These are phyloP conservation scores for Mucor racemosus DNA, from an alignment of 371 early-diverging fungal genomes.

Conservation along the genomic window DNA sequence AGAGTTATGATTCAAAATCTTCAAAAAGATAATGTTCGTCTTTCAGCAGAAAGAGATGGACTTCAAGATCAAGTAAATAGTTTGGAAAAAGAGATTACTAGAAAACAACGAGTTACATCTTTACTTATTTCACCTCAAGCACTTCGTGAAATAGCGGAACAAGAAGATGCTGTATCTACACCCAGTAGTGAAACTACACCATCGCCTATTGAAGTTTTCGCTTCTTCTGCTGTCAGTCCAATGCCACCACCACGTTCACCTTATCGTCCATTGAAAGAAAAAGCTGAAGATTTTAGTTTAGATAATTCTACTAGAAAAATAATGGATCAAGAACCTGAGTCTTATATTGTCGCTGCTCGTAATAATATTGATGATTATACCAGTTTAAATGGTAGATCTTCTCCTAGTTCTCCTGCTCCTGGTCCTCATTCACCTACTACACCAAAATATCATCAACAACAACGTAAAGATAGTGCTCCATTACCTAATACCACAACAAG, in stretches of 20 bases:
- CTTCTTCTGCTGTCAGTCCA: constrained; percentile 11
- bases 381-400: constrained; percentile 20
- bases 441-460: constrained; percentile 8
- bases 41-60: constrained; percentile 61
- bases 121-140: constrained; percentile 40
- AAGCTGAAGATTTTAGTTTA: constrained; percentile 6
- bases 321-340: constrained; percentile 33
- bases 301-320: constrained; percentile 42
- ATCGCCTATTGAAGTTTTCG: constrained; percentile 20
- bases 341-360: not conserved
- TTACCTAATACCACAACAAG: constrained; percentile 21
- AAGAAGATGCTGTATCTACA: constrained; percentile 27
- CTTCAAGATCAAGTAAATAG: constrained; percentile 42
- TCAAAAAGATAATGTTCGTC: constrained; percentile 60
- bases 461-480: constrained; percentile 27
- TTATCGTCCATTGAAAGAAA: constrained; percentile 34
- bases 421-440: constrained; percentile 18
- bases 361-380: not conserved
- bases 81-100: constrained; percentile 34
- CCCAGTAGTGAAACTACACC: constrained; percentile 26
- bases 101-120: constrained; percentile 32
- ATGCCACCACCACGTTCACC: constrained; percentile 42
- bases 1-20: constrained; percentile 80
- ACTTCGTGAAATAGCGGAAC: constrained; percentile 33
- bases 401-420: constrained; percentile 31